These are phyloP conservation scores for Mercurialis annua DNA, from an alignment of 345 rosid genomes.

Conservation along the genomic window DNA sequence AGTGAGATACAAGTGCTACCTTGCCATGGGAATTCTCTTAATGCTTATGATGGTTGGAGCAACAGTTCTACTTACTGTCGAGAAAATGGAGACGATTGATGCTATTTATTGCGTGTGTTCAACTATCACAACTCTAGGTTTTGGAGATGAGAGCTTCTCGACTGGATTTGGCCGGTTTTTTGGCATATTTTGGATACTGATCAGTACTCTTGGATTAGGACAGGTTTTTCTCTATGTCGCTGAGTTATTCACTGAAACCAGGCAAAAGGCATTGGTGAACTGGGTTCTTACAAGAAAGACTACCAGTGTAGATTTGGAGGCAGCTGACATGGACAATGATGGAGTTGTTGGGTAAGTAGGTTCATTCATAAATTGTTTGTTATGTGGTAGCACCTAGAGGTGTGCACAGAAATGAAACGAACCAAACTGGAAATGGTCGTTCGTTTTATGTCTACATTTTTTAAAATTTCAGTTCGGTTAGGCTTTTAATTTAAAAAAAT, in stretches of 20 bases:
- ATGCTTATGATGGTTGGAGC: conserved; percentile 49
- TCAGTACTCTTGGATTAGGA: conserved; percentile 57
- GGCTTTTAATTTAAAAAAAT: too few species aligned
- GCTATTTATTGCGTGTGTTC: conserved; percentile 84
- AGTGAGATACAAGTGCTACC: conserved; percentile 53
- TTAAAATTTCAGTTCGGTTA: too few species aligned
- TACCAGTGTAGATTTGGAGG: conserved; percentile 68
- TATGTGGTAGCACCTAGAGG: too few species aligned
- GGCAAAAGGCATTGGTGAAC: conserved; percentile 52
- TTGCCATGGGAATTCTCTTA: conserved; percentile 34
- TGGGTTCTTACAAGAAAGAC: conserved; percentile 68
- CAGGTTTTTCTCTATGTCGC: conserved; percentile 65
- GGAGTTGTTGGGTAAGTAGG: conserved; percentile 64
- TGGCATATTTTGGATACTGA: conserved; percentile 67
- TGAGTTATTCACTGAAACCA: conserved; percentile 56
- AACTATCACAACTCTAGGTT: conserved; percentile 81
- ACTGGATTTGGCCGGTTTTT: conserved; percentile 56
- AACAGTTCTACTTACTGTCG: conserved; percentile 38
- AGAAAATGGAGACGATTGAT: conserved; percentile 44
- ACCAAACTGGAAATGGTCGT: too few species aligned
- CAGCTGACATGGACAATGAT: conserved; percentile 76
- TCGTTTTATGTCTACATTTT: too few species aligned
- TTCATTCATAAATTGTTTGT: not conserved
- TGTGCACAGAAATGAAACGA: too few species aligned
- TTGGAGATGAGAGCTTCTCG: conserved; percentile 75